Percentiles rank a stretch among this genome's conserved stretches.
These are phyloP conservation scores for Oldenlandia corymbosa DNA, from an alignment of 257 asterid species.

Conservation along the genomic window DNA sequence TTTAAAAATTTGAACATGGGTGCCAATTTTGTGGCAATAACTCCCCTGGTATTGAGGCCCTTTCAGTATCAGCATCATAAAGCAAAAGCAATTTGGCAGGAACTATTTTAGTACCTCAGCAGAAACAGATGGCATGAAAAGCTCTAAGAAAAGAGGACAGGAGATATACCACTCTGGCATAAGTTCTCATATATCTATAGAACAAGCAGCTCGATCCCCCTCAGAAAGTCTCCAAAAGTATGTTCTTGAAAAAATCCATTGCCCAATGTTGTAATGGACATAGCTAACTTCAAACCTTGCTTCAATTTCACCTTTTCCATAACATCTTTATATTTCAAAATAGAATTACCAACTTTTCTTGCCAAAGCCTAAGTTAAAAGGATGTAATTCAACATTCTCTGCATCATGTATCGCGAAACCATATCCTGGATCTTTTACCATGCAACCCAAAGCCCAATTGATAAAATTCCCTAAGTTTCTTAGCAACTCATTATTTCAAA, in stretches of 20 bases:
- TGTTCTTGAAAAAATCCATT: conserved; percentile 76
- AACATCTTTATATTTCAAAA: conserved; percentile 69
- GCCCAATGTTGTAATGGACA: too few relatives aligned
- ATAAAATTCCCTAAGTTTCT: conserved; percentile 82
- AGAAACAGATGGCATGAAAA: conserved; percentile 87
- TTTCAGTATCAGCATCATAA: too few relatives aligned
- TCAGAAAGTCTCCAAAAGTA: conserved; percentile 95
- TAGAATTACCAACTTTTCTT: conserved; percentile 56
- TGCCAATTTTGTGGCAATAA: too few relatives aligned
- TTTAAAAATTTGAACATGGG: too few relatives aligned
- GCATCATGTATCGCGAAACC: conserved; percentile 80
- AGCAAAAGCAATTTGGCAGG: too few relatives aligned
- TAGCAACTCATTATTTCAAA: conserved; percentile 69
- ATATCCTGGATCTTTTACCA: conserved; percentile 87
- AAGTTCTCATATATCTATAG: conserved; percentile 77
- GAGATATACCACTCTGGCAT: conserved; percentile 76
- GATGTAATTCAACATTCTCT: conserved; percentile 61
- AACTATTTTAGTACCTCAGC: too few relatives aligned
- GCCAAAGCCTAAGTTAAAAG: conserved; percentile 58
- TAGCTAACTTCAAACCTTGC: conserved; percentile 88
- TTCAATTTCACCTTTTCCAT: conserved; percentile 96
- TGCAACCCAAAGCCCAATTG: conserved; percentile 86
- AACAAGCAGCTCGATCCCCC: conserved; percentile 62
- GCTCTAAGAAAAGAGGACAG: conserved; percentile 85
- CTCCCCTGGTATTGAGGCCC: too few relatives aligned